Evolutionary conservation across 23 red algal genomes (phyloP).

Genomic region (Gracilaria vermiculophylla): DNA sequence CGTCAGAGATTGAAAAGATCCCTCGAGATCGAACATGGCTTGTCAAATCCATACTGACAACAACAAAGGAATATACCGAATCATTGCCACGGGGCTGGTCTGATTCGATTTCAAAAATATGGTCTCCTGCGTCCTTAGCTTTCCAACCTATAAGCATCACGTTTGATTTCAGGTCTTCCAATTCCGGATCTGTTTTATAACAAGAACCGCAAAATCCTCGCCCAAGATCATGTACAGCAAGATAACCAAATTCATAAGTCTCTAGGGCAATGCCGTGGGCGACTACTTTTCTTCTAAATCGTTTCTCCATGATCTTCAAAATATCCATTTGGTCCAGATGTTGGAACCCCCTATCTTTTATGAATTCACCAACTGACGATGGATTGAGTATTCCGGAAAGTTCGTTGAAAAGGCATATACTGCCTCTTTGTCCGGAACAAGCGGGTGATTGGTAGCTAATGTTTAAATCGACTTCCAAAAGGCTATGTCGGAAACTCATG

Average conservation of each 20-base stretch:
- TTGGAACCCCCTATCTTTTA: constrained; percentile 9
- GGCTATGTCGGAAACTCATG: constrained; percentile 25
- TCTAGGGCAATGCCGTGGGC: constrained; percentile 25
- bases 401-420: constrained; percentile 50
- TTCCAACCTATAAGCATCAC: constrained; percentile 37
- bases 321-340: neutral
- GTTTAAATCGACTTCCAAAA: constrained; percentile 25
- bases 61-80: constrained; percentile 46
- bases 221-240: constrained; percentile 5
- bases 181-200: neutral
- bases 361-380: constrained; percentile 44
- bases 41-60: neutral
- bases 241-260: constrained; percentile 45
- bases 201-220: constrained; percentile 39
- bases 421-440: constrained; percentile 21
- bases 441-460: constrained; percentile 12
- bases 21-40: constrained; percentile 35
- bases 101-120: constrained; percentile 10
- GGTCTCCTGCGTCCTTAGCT: constrained; percentile 9
- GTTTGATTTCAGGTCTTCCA: neutral
- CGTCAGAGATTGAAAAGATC: constrained; percentile 5
- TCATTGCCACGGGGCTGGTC: neutral
- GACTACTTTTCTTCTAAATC: constrained; percentile 4
- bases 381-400: constrained; percentile 49
- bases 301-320: constrained; percentile 10